Evolutionary conservation across 305 asterid species (phyloP).

Genomic region (Fraxinus sp.): DNA sequence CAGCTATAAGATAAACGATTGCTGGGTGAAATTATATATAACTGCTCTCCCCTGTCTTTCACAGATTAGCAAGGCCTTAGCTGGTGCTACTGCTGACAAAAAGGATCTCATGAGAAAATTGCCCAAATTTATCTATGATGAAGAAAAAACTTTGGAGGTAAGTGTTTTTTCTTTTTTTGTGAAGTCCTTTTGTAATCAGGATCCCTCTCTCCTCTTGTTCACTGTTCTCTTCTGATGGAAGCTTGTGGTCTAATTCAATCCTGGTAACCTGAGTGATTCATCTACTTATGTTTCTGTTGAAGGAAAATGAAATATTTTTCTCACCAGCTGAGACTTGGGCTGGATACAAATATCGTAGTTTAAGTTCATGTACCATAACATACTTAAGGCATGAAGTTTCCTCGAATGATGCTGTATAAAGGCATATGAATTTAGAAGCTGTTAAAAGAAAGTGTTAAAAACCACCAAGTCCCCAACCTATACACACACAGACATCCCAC

Average conservation of each 20-base stretch:
- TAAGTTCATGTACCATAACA: neutral
- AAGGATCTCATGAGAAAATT: slow-evolving; percentile 84
- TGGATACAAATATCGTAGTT: neutral
- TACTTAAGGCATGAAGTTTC: neutral
- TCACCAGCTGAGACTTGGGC: neutral
- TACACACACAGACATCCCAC: neutral
- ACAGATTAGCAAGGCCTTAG: slow-evolving; percentile 84
- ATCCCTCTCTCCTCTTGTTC: neutral
- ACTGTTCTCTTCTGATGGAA: neutral
- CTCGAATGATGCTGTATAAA: slow-evolving; percentile 2
- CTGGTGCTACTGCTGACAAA: slow-evolving; percentile 70
- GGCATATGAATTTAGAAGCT: slow-evolving; percentile 1
- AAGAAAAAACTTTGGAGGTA: slow-evolving; percentile 89
- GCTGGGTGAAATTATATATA: neutral
- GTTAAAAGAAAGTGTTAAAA: neutral
- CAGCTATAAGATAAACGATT: neutral
- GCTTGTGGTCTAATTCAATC: neutral
- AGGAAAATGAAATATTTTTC: neutral
- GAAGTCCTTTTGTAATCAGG: neutral
- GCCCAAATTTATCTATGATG: slow-evolving; percentile 88
- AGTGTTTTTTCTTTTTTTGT: neutral
- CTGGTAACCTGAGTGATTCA: neutral
- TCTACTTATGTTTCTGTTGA: neutral
- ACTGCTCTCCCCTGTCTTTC: slow-evolving; percentile 15
- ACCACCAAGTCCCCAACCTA: neutral